These are phyloP conservation scores for Verticillium zaregamsianum DNA, from an alignment of 2,329 filamentous ascomycete species.

Conservation along the genomic window DNA sequence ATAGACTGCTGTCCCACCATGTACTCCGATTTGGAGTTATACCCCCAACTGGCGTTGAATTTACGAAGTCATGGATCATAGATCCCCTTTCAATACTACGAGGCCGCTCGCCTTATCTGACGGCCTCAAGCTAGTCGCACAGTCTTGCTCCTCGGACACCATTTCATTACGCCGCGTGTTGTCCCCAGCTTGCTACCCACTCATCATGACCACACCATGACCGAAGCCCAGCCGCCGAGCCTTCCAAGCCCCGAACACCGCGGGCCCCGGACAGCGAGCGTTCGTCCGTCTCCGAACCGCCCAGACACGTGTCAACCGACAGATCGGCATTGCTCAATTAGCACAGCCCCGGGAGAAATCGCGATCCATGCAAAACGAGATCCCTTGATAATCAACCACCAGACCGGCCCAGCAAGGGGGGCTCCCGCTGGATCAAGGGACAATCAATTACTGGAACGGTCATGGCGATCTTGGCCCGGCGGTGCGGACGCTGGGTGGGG, in stretches of 20 bases:
- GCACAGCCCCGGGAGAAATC: too few relatives aligned
- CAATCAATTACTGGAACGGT: neutral
- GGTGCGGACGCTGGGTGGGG: neutral
- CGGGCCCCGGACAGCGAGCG: neutral
- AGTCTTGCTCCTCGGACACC: too few relatives aligned
- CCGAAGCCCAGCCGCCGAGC: neutral
- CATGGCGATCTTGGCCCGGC: neutral
- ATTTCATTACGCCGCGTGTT: too few relatives aligned
- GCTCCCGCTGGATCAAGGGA: too few relatives aligned
- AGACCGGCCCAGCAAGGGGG: too few relatives aligned
- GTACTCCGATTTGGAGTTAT: slow-evolving; percentile 8
- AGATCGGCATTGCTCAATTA: neutral
- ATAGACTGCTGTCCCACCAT: neutral
- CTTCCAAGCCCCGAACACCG: neutral
- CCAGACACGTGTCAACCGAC: neutral
- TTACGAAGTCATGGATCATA: neutral
- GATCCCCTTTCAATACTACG: neutral
- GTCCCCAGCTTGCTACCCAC: neutral
- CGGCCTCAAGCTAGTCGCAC: too few relatives aligned
- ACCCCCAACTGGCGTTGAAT: slow-evolving; percentile 5
- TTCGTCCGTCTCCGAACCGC: neutral
- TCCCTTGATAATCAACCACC: too few relatives aligned
- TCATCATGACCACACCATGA: neutral
- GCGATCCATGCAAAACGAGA: too few relatives aligned
- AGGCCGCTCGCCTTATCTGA: neutral